Evolutionary conservation across 176 grass and related monocot species (phyloP).

Genomic region (Chloris gayana): DNA sequence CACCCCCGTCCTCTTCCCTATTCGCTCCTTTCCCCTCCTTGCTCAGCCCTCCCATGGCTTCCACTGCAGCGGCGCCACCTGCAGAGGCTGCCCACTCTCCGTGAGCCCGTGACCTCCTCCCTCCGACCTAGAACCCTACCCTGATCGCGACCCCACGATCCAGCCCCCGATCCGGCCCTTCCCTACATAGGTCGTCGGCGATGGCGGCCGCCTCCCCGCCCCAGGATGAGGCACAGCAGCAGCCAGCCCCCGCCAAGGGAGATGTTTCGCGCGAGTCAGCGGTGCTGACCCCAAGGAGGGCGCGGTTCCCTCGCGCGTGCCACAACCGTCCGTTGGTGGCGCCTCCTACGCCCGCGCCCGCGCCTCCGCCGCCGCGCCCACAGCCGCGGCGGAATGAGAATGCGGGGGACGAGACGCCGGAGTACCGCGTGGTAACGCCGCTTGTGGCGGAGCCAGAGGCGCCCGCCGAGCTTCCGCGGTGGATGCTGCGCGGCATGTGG

Average conservation of each 20-base stretch:
- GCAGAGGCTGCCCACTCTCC: slow-evolving; percentile 23
- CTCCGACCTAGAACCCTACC: slow-evolving; percentile 23
- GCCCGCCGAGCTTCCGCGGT: slow-evolving; percentile 56
- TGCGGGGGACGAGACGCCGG: slow-evolving; percentile 42
- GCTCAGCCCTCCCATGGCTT: slow-evolving; percentile 39
- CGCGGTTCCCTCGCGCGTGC: slow-evolving; percentile 83
- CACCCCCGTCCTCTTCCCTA: slow-evolving; percentile 19
- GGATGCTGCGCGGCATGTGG: slow-evolving; percentile 89
- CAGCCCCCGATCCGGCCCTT: slow-evolving; percentile 13
- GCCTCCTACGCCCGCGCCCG: slow-evolving; percentile 23
- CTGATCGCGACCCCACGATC: slow-evolving; percentile 9
- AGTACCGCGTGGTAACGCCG: slow-evolving; percentile 70
- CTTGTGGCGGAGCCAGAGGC: slow-evolving; percentile 60
- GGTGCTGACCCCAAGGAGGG: slow-evolving; percentile 35
- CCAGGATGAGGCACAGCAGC: slow-evolving; percentile 21
- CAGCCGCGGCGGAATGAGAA: slow-evolving; percentile 41
- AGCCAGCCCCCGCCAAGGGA: neutral
- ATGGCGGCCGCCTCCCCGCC: slow-evolving; percentile 33
- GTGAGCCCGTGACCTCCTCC: slow-evolving; percentile 40
- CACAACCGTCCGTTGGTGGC: slow-evolving; percentile 46
- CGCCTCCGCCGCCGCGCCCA: slow-evolving; percentile 38
- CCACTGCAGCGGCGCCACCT: slow-evolving; percentile 37
- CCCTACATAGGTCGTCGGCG: slow-evolving; percentile 19
- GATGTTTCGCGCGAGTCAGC: slow-evolving; percentile 5
- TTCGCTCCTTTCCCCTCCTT: neutral